These are phyloP conservation scores for Talaromyces piceae DNA, from an alignment of 2,329 filamentous ascomycete species.

Conservation along the genomic window DNA sequence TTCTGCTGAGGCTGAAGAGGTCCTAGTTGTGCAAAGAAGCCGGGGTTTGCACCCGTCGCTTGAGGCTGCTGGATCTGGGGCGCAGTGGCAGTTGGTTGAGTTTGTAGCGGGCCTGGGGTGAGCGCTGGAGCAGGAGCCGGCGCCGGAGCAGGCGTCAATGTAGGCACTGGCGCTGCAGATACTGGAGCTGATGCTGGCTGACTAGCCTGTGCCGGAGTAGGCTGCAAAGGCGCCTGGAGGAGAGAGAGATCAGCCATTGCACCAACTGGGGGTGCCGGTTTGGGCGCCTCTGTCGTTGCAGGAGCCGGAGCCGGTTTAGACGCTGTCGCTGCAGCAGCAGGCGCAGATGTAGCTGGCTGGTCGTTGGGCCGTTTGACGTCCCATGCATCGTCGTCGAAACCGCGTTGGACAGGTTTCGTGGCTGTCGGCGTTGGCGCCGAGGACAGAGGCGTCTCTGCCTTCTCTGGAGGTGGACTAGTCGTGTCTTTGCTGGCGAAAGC, in stretches of 20 bases:
- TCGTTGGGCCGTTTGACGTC: slow-evolving; percentile 74
- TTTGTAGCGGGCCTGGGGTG: slow-evolving; percentile 31
- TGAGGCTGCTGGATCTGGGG: slow-evolving; percentile 34
- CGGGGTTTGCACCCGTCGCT: slow-evolving; percentile 19
- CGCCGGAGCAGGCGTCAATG: slow-evolving; percentile 34
- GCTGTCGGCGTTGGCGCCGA: slow-evolving; percentile 45
- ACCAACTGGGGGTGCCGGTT: slow-evolving; percentile 58
- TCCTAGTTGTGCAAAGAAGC: slow-evolving; percentile 11
- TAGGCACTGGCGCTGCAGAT: slow-evolving; percentile 34
- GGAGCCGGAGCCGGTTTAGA: slow-evolving; percentile 20
- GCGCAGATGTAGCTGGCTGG: slow-evolving; percentile 4
- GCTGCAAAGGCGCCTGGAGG: slow-evolving; percentile 53
- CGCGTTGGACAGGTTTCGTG: slow-evolving; percentile 46
- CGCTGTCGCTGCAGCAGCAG: slow-evolving; percentile 31
- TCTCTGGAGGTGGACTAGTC: slow-evolving; percentile 29
- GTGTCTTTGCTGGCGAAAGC: slow-evolving; percentile 64
- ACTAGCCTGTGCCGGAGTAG: slow-evolving; percentile 42
- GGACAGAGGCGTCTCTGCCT: slow-evolving; percentile 41
- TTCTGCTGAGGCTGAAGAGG: slow-evolving; percentile 23
- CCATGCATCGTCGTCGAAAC: slow-evolving; percentile 97
- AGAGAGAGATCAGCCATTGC: slow-evolving; percentile 63
- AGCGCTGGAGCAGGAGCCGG: slow-evolving; percentile 36
- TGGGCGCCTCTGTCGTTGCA: slow-evolving; percentile 24
- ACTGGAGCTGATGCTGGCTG: slow-evolving; percentile 43
- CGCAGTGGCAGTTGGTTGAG: slow-evolving; percentile 35